Percentiles rank a stretch among this genome's conserved stretches.
These are phyloP conservation scores for Beta macrorhiza DNA, from an alignment of 179 eudicot genomes.

Conservation along the genomic window DNA sequence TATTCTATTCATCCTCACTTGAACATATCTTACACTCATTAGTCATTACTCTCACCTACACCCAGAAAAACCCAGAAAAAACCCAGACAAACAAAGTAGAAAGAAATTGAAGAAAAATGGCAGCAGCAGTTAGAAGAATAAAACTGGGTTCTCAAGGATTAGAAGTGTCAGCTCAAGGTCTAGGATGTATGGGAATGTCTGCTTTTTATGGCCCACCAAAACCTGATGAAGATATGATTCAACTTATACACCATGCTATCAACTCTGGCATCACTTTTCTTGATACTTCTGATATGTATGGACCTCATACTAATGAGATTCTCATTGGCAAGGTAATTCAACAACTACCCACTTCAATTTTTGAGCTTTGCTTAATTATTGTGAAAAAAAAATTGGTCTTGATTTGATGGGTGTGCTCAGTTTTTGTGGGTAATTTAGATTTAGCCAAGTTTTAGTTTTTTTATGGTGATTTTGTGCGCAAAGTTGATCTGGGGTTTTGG, in stretches of 20 bases:
- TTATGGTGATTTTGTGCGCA: background rate
- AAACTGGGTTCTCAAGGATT: slow-evolving; percentile 36
- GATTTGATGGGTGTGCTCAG: background rate
- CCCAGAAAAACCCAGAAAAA: background rate
- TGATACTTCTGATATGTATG: slow-evolving; percentile 35
- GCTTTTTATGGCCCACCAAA: slow-evolving; percentile 25
- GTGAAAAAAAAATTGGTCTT: background rate
- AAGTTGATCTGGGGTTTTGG: background rate
- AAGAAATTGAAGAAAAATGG: background rate
- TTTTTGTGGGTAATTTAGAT: background rate
- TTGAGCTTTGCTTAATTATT: background rate
- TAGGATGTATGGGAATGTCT: slow-evolving; percentile 38
- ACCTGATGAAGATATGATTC: slow-evolving; percentile 34
- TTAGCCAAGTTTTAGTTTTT: background rate
- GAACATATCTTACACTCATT: background rate
- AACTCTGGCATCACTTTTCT: slow-evolving; percentile 33
- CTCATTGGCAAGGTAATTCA: slow-evolving; percentile 34
- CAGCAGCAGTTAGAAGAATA: slow-evolving; percentile 11
- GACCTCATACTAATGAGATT: slow-evolving; percentile 31
- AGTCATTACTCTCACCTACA: background rate
- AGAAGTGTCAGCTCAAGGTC: slow-evolving; percentile 34
- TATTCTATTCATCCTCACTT: background rate
- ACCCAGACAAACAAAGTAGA: background rate
- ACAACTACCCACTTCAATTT: background rate
- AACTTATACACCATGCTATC: slow-evolving; percentile 31